phyloP scores from a whole-genome alignment of 371 early-diverging fungal genomes.

The Mortierella sp. region DNA sequence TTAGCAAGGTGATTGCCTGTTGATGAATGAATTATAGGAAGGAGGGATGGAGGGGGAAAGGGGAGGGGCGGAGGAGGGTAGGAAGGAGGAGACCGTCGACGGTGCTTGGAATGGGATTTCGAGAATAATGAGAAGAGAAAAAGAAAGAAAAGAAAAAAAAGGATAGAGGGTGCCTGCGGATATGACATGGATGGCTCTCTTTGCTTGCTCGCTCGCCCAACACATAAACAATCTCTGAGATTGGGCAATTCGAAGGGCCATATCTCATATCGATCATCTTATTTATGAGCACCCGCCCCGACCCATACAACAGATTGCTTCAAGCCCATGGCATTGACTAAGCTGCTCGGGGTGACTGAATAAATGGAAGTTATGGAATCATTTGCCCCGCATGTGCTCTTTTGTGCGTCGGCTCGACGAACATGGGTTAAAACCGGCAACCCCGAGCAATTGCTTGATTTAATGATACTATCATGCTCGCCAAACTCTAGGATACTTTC shows the following conservation, averaged over 20 bases:
- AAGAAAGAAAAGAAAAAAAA: neutral
- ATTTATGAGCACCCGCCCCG: neutral
- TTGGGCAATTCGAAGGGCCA: neutral
- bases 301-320: no score
- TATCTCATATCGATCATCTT: neutral
- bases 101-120: constrained; percentile 45
- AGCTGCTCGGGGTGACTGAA: neutral
- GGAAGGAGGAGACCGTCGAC: constrained; percentile 5
- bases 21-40: constrained; percentile 1
- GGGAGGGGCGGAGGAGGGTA: constrained; percentile 1
- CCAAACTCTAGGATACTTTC: no score
- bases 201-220: neutral
- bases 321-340: no score
- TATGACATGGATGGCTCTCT: neutral
- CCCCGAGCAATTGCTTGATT: no score
- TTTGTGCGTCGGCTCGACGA: no score
- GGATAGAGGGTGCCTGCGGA: neutral
- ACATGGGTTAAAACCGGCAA: no score
- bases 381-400: neutral
- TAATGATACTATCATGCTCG: no score
- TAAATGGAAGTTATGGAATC: neutral
- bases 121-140: constrained; percentile 15
- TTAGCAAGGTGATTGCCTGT: neutral
- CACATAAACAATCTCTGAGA: no score
- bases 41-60: constrained; percentile 1